Evolutionary conservation across 163 green algal genomes (phyloP).

Genomic region (Scenedesmus sp.): DNA sequence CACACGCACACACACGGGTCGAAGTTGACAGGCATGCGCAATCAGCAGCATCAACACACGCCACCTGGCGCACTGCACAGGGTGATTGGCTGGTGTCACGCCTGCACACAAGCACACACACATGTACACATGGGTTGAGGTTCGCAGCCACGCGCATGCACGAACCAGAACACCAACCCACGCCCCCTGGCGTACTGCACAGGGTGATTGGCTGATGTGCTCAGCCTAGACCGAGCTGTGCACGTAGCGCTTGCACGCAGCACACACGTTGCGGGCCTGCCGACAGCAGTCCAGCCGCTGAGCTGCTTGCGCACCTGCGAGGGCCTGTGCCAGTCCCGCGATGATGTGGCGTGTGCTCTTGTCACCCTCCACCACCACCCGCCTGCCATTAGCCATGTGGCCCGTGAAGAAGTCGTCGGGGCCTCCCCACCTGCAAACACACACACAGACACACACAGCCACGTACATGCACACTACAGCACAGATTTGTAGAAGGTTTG

Average conservation of each 20-base stretch:
- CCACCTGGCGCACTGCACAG: no score
- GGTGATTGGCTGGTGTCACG: not conserved
- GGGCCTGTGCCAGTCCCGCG: constrained; percentile 34
- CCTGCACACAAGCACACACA: not conserved
- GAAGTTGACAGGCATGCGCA: not conserved
- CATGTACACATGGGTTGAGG: no score
- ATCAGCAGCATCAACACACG: no score
- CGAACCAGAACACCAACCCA: no score
- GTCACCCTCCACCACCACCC: constrained; percentile 55
- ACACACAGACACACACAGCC: no score
- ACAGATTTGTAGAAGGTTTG: not conserved
- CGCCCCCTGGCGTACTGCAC: no score
- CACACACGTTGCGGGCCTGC: no score
- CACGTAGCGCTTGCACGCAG: no score
- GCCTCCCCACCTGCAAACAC: constrained; percentile 21
- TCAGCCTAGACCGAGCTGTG: no score
- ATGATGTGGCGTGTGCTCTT: constrained; percentile 59
- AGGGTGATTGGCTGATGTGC: no score
- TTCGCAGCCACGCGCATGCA: no score
- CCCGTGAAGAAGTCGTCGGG: constrained; percentile 59
- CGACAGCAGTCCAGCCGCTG: not conserved
- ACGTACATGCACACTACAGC: not conserved
- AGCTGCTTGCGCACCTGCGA: not conserved
- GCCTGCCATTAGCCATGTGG: constrained; percentile 58
- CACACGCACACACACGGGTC: not conserved